Conservation (phyloP, 768 basidiomycete species). For the Pisolithus tinctorius region DNA sequence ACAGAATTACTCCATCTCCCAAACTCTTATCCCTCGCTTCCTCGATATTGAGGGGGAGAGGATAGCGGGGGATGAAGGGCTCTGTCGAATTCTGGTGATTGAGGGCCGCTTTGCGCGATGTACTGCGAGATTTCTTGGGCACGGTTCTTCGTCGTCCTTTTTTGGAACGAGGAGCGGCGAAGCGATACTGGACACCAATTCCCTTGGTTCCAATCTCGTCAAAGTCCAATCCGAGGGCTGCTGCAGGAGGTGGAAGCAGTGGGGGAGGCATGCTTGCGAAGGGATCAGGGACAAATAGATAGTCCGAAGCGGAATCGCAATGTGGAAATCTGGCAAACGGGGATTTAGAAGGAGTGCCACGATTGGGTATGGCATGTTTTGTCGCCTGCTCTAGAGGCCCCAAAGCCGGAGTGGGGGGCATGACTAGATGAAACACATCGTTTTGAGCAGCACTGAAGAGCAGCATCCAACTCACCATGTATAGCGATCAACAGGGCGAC, state of each 20-base stretch:
- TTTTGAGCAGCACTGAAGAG: conserved; percentile 1
- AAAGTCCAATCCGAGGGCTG: conserved; percentile 20
- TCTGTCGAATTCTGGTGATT: conserved; percentile 23
- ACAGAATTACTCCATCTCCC: conserved; percentile 23
- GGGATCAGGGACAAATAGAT: conserved; percentile 28
- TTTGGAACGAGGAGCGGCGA: conserved; percentile 27
- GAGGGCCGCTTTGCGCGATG: conserved; percentile 16
- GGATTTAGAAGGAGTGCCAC: conserved; percentile 11
- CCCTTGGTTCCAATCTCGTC: conserved; percentile 20
- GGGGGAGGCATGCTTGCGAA: conserved; percentile 27
- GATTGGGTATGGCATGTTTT: background rate
- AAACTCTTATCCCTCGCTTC: conserved; percentile 14
- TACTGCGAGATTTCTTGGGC: conserved; percentile 9
- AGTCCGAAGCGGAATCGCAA: conserved; percentile 23
- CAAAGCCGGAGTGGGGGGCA: conserved; percentile 9
- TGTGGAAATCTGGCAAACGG: conserved; percentile 16
- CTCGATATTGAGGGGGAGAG: conserved; percentile 9
- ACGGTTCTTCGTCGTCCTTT: conserved; percentile 17
- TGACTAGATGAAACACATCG: conserved; percentile 10
- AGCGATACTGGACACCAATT: conserved; percentile 25
- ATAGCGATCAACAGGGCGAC: conserved; percentile 11
- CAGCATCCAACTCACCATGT: conserved; percentile 15
- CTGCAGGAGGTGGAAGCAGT: conserved; percentile 22
- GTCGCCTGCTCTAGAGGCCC: conserved; percentile 3
- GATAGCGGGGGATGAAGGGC: conserved; percentile 13